Evolutionary conservation across 1,284 basidiomycete genomes (phyloP), one percentile per base, ranked within the genome.

Genomic region (Vanrija sp.): DNA sequence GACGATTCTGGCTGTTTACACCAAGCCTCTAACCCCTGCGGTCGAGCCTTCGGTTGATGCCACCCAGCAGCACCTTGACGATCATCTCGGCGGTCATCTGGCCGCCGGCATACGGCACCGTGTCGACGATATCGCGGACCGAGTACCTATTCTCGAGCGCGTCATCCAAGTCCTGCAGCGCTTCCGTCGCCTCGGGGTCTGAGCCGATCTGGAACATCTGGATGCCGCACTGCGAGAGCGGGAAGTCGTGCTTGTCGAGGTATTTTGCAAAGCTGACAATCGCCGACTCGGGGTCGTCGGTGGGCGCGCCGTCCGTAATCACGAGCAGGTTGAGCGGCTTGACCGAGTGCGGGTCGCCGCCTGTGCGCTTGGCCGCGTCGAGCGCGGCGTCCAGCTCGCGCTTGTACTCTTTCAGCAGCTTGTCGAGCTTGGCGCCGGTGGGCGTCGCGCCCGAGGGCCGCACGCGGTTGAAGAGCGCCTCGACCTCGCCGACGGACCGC

Each of bases 141-240:
- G 65, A 66, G 45, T 73, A 66, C 9, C 49, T 46, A 6, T 49
- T 53, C 18, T 63, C 50, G 19, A 75, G 52, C 5, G 65, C 71
- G 51, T 76, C 71, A 49, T 76, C 74, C 9, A 76, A 62, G 28
- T 69, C 66, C 56, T 72, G 60, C 3, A 77, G 55, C 14, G 71
- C 71, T 26, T 42, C 21, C 6, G 44, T 46, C 14, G 65, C 69
- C 50, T 66, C 61, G 3, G 60, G 28, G 49, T 69, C 68, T 39
- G 68, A 57, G 8, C 75, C 73, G 28, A 77, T 68, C 51, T 78
- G 76, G 28, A 78, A 58, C 55, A 78, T 72, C 51, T 75, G 72
- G n/a, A 78, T 65, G 25, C 76, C 74, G 6, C 77, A 58, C 64
- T 78, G 77, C 23, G 69, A 63, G 3, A 74, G 56, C 0, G 76